A percentile compares a stretch with the other conserved stretches of the same genome.
These are phyloP conservation scores for Xylaria telfairii DNA, from an alignment of 495 filamentous ascomycete genomes.

Conservation along the genomic window DNA sequence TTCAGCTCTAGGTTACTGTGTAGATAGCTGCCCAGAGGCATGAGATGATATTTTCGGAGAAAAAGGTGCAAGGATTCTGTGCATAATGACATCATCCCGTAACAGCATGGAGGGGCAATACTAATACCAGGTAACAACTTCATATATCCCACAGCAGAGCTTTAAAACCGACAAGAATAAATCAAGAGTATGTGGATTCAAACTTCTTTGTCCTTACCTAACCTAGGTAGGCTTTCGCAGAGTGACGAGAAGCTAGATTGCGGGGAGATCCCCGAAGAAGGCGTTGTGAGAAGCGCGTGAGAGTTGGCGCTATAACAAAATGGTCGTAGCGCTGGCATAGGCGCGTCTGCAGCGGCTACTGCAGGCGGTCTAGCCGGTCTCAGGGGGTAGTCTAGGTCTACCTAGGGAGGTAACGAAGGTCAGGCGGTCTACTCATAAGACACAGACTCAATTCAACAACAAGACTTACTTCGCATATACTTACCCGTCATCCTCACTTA, in stretches of 20 bases:
- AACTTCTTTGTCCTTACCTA: too few species aligned
- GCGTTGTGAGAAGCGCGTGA: not conserved
- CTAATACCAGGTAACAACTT: not conserved
- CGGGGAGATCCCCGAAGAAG: conserved; percentile 16
- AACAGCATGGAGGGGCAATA: not conserved
- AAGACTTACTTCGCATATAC: not conserved
- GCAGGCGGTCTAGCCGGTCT: not conserved
- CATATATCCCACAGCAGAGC: not conserved
- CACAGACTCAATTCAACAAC: not conserved
- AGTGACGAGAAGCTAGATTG: not conserved
- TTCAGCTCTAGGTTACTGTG: too few species aligned
- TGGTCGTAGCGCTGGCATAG: conserved; percentile 1
- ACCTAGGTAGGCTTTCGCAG: not conserved
- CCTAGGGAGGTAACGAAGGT: not conserved
- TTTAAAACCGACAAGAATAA: not conserved
- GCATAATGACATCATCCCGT: conserved; percentile 3
- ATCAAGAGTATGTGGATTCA: not conserved
- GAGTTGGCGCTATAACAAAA: conserved; percentile 6
- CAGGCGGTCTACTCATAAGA: conserved; percentile 15
- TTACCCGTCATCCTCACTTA: not conserved
- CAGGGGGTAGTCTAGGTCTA: not conserved
- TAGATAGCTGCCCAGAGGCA: too few species aligned
- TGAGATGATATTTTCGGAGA: too few species aligned
- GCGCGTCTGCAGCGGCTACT: conserved; percentile 14
- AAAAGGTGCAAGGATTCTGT: not conserved